Percentiles rank a stretch among this genome's conserved stretches.
These are phyloP conservation scores for Pisolithus tinctorius DNA, from an alignment of 768 basidiomycete genomes.

Conservation along the genomic window DNA sequence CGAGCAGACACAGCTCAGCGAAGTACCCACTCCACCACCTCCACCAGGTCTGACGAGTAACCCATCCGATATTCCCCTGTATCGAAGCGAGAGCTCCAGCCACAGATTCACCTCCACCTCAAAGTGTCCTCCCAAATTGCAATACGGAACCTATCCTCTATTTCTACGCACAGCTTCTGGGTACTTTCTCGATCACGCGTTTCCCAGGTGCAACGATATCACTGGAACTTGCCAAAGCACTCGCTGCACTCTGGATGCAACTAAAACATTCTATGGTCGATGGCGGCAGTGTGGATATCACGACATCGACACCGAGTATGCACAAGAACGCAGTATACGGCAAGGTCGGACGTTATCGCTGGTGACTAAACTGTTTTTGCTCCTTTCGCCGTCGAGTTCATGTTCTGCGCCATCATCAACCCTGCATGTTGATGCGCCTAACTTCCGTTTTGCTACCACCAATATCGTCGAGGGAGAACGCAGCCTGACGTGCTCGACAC, in stretches of 20 bases:
- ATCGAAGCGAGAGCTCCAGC: slow-evolving; percentile 21
- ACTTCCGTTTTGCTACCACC: not conserved
- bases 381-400: slow-evolving; percentile 36
- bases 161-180: slow-evolving; percentile 76
- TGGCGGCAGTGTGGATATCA: slow-evolving; percentile 78
- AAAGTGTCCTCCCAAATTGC: slow-evolving; percentile 39
- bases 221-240: slow-evolving; percentile 37
- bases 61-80: slow-evolving; percentile 14
- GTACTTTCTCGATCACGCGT: slow-evolving; percentile 57
- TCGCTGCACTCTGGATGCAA: slow-evolving; percentile 42
- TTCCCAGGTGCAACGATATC: slow-evolving; percentile 33
- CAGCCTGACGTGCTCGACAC: slow-evolving; percentile 20
- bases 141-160: slow-evolving; percentile 72
- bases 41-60: slow-evolving; percentile 22
- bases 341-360: slow-evolving; percentile 49
- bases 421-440: not conserved
- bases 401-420: slow-evolving; percentile 17
- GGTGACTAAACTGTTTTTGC: slow-evolving; percentile 44
- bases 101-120: slow-evolving; percentile 27
- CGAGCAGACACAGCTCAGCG: slow-evolving; percentile 33
- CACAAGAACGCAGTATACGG: slow-evolving; percentile 22
- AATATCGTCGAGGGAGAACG: slow-evolving; percentile 55
- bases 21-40: slow-evolving; percentile 13
- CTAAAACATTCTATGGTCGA: slow-evolving; percentile 37
- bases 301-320: slow-evolving; percentile 27